These are phyloP conservation scores for Miamiensis avidus DNA, from an alignment of 169 alveolate species.

Conservation along the genomic window DNA sequence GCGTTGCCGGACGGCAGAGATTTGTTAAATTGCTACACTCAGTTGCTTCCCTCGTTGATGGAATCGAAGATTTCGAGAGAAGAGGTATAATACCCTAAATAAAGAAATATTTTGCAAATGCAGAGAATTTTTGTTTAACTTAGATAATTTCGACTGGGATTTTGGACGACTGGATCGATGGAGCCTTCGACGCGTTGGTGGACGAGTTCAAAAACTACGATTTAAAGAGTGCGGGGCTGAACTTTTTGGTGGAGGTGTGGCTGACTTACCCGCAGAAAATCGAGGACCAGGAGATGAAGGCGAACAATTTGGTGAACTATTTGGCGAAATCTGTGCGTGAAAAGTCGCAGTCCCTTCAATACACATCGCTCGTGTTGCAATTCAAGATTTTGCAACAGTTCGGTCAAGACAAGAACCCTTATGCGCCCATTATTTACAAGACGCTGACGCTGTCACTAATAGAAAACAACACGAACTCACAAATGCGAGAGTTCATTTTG, in stretches of 20 bases:
- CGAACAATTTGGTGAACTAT: slow-evolving; percentile 23
- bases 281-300: slow-evolving; percentile 55
- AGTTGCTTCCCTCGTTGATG: slow-evolving; percentile 42
- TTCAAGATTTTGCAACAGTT: slow-evolving; percentile 70
- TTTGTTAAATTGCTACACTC: slow-evolving; percentile 57
- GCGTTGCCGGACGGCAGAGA: slow-evolving; percentile 63
- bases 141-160: slow-evolving; percentile 51
- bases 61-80: slow-evolving; percentile 31
- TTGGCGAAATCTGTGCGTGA: not conserved
- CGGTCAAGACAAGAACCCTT: slow-evolving; percentile 72
- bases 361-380: slow-evolving; percentile 56
- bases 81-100: slow-evolving; percentile 25
- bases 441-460: slow-evolving; percentile 78
- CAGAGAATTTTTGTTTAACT: slow-evolving; percentile 8
- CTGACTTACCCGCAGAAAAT: slow-evolving; percentile 60
- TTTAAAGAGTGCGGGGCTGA: slow-evolving; percentile 62
- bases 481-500: slow-evolving; percentile 79
- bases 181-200: slow-evolving; percentile 42
- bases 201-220: slow-evolving; percentile 45
- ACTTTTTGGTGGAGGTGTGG: slow-evolving; percentile 82
- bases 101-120: no score
- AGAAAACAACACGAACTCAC: slow-evolving; percentile 77
- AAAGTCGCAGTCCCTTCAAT: not conserved
- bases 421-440: slow-evolving; percentile 84
- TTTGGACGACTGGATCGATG: slow-evolving; percentile 54